Percentiles rank a stretch among this genome's conserved stretches.
Conservation (phyloP, 2,329 filamentous ascomycete species). For the Nemania sp. region DNA sequence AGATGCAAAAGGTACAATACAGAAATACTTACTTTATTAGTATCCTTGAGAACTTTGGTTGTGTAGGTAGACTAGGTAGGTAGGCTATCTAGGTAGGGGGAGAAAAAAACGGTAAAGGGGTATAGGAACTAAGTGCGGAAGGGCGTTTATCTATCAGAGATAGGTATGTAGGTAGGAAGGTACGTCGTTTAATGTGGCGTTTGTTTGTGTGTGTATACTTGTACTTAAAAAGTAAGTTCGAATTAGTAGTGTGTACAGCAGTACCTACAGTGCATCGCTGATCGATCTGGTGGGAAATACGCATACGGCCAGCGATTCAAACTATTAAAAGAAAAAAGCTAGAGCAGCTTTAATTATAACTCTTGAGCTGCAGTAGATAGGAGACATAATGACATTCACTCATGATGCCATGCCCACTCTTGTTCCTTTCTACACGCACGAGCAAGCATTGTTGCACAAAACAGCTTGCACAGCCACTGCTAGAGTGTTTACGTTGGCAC, state of each 20-base stretch:
- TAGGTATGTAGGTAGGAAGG: too few species aligned
- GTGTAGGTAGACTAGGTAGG: too few species aligned
- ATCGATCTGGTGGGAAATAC: conserved; percentile 1
- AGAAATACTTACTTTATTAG: too few species aligned
- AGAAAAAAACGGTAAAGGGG: neutral
- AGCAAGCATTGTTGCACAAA: neutral
- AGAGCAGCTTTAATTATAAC: neutral
- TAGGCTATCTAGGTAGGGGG: too few species aligned
- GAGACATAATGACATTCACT: neutral
- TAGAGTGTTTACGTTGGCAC: conserved; percentile 7
- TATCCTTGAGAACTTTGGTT: neutral
- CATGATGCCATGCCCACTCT: neutral
- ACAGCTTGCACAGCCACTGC: conserved; percentile 32
- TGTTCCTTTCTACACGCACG: neutral
- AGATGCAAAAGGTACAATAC: conserved; percentile 8
- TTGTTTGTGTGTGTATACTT: too few species aligned
- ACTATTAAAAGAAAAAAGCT: conserved; percentile 13
- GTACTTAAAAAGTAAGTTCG: too few species aligned
- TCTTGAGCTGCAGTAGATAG: neutral
- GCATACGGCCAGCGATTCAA: neutral
- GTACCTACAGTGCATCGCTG: neutral
- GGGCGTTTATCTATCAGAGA: conserved; percentile 18
- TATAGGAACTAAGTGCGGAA: neutral
- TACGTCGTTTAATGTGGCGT: conserved; percentile 17
- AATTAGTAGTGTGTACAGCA: neutral